A percentile compares a stretch with the other conserved stretches of the same genome.
These are phyloP conservation scores for Mangifera indica DNA, from an alignment of 345 rosid genomes.

Conservation along the genomic window DNA sequence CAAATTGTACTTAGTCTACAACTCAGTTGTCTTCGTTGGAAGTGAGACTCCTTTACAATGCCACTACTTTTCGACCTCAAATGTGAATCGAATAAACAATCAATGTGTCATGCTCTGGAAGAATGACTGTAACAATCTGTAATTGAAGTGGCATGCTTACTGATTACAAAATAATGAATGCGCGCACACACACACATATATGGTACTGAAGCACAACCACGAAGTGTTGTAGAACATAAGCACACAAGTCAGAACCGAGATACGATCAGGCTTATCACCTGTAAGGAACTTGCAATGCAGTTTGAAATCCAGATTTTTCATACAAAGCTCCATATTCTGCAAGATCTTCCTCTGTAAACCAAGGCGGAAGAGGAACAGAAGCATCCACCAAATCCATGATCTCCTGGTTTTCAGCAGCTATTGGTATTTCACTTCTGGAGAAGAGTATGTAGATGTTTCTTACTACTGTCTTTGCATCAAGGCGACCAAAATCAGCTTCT, in stretches of 20 bases:
- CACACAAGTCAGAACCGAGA: neutral
- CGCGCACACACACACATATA: too few relatives aligned
- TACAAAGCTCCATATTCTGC: conserved; percentile 47
- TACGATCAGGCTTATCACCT: conserved; percentile 31
- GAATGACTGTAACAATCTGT: neutral
- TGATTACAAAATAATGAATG: neutral
- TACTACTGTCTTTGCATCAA: conserved; percentile 53
- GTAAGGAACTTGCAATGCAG: conserved; percentile 56
- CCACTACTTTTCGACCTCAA: neutral
- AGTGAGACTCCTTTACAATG: too few relatives aligned
- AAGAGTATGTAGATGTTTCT: conserved; percentile 53
- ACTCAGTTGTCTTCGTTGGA: neutral
- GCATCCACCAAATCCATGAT: conserved; percentile 56
- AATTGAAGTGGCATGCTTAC: neutral
- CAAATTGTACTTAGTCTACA: neutral
- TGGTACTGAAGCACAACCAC: neutral
- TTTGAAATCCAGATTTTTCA: conserved; percentile 56
- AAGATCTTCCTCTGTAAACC: conserved; percentile 58
- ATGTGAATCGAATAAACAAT: neutral
- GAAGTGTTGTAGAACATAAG: neutral
- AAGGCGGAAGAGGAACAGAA: conserved; percentile 52
- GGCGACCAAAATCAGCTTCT: conserved; percentile 61
- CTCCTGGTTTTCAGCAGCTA: conserved; percentile 55
- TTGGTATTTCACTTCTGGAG: conserved; percentile 54
- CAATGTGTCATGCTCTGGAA: neutral